Evolutionary conservation across 768 basidiomycete genomes (phyloP).

Genomic region (Tremella yokohamensis): DNA sequence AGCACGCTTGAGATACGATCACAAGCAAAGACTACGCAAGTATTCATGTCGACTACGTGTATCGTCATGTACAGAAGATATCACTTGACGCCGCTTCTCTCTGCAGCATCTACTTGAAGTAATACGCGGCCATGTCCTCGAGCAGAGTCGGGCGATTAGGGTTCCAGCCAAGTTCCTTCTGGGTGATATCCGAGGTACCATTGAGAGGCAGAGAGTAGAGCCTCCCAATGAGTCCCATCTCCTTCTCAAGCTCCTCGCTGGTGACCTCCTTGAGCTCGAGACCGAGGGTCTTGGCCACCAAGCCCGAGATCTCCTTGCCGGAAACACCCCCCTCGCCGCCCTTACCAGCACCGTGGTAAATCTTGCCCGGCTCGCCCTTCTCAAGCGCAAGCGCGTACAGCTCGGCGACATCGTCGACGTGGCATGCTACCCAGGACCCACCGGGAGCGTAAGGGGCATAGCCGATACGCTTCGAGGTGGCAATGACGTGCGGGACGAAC

Average conservation of each 20-base stretch:
- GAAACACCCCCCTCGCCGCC: constrained; percentile 10
- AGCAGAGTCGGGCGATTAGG: constrained; percentile 18
- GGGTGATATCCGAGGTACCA: constrained; percentile 11
- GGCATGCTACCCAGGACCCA: constrained; percentile 26
- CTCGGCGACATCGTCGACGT: constrained; percentile 32
- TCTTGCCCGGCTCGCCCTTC: constrained; percentile 10
- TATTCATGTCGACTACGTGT: no score
- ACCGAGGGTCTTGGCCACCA: constrained; percentile 17
- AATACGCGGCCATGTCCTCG: constrained; percentile 14
- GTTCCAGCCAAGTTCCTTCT: constrained; percentile 27
- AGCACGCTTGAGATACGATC: no score
- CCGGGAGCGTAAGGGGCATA: constrained; percentile 19
- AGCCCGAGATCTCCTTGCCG: constrained; percentile 13
- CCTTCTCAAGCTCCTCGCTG: constrained; percentile 3
- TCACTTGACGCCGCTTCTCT: no score
- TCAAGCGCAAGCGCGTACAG: constrained; percentile 36
- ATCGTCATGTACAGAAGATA: no score
- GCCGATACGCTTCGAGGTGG: constrained; percentile 13
- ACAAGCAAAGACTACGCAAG: no score
- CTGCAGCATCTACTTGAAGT: no score
- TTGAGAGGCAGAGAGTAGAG: neutral
- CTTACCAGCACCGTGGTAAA: constrained; percentile 18
- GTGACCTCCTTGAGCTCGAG: constrained; percentile 12
- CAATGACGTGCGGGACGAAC: constrained; percentile 20
- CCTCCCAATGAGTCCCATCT: constrained; percentile 14